Base-by-base conservation (phyloP, 2,329 filamentous ascomycete genomes). In the Nakataea oryzae region DNA sequence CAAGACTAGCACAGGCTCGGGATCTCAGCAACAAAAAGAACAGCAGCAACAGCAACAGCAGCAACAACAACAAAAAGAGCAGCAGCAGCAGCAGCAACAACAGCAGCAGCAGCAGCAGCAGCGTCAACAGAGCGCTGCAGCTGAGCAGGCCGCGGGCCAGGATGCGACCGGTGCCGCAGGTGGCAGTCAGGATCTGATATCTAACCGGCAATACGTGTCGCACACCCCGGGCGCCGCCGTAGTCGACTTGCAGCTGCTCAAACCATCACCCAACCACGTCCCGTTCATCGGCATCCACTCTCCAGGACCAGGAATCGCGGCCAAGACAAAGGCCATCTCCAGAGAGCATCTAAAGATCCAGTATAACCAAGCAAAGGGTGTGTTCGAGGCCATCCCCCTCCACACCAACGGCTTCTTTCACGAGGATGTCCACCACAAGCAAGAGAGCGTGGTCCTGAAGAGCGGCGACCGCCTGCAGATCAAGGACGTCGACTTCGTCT, bases 201-300 rank as follows among this genome's bases (percentile, higher is more conserved):
- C 66, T 5, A 82, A 85, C 67, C 75, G 83, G 41, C 83, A 86
- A 69, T 85, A 86, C 67, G 77, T 86, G 30, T 81, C 82, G 21
- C 83, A 86, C 64, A 85, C 81, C 0, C 82, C 81, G 11, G 83
- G 82, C 29, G 81, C 83, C 14, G 82, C 79, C 21, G 80, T 81
- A 41, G 81, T 86, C 54, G 84, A 89, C 69, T 75, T 87, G 54
- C 79, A 79, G 12, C 80, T 79, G 26, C 76, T 88, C 57, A 79
- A 84, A 6, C 85, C 86, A 1, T 84, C 85, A 28, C 83, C 85
- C 0, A 74, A 82, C 64, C 80, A 86, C 63, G 83, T 86, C 62
- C 85, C 87, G 3, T 81, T 90, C 63, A 80, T 92, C 59, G 84
- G 85, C 41, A 90, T 93, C 57, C 89, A 92, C 71, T 89, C 89